Base-by-base conservation (phyloP, 2,329 filamentous ascomycete genomes). In the Plenodomus tracheiphilus region DNA sequence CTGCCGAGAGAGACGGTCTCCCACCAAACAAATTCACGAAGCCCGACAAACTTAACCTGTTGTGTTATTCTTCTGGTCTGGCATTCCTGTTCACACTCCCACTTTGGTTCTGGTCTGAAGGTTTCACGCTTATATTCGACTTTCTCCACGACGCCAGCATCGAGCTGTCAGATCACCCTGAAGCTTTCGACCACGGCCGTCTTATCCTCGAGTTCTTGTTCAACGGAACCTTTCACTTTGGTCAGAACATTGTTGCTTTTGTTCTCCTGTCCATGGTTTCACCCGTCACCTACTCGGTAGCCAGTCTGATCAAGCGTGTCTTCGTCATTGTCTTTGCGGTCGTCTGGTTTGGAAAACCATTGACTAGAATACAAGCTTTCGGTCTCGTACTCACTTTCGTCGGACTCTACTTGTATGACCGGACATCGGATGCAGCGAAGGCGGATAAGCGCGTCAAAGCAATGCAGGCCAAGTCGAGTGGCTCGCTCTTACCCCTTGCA, bases 181-280 rank as follows among this genome's bases (percentile, higher is more conserved):
- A 87, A 20, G 84, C 89, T 2, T 74, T 84, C 46, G 83, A 85
- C 51, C 83, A 86, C 63, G 82, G 82, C 41, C 75, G 79, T 8
- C 73, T 88, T 7, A 70, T 79, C 2, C 66, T 95, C n/a, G 94
- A 99, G 68, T 97, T 96, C 70, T 71, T 97, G 43, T 97, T 99
- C 80, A 99, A 99, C 71, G 94, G 94, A 46, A 87, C 91, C 3
- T 97, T 96, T 69, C 94, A 99, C 74, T 99, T 97, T 72, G 89
- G 85, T 15, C 94, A 99, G 68, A 97, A 96, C 68, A 95, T 99
- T 44, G 82, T 99, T 46, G 94, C 94, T 0, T 99, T 99, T 68
- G 80, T 96, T 18, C 80, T 99, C 5, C 79, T 99, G 6, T 96
- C 91, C 45, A 88, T 96, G 78, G 88, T 97, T 11, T 96, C 91